These are phyloP conservation scores for Batrachochytrium dendrobatidis DNA, from an alignment of 371 early-diverging fungal genomes.

Conservation along the genomic window DNA sequence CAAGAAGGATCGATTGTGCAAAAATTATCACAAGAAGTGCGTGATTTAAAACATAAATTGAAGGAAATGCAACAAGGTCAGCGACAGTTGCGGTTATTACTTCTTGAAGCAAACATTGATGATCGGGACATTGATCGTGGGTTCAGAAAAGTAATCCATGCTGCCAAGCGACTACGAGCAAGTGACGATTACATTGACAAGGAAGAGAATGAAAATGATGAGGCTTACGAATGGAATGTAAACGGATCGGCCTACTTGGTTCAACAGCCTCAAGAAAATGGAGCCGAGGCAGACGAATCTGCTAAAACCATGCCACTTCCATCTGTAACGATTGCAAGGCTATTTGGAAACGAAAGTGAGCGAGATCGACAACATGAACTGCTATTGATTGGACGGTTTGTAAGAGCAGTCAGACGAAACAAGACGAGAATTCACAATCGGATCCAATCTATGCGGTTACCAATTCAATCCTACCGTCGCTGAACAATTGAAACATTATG, in stretches of 20 bases:
- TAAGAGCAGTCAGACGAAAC: background rate
- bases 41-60: background rate
- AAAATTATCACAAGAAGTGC: background rate
- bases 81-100: background rate
- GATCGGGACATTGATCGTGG: background rate
- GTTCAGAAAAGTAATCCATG: background rate
- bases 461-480: too few species aligned
- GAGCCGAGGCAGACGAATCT: too few species aligned
- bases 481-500: too few species aligned
- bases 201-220: too few species aligned
- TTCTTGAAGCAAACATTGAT: background rate
- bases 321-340: too few species aligned
- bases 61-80: background rate
- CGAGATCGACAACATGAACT: background rate
- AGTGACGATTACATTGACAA: background rate
- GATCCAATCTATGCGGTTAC: background rate
- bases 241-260: too few species aligned
- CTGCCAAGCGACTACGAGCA: background rate
- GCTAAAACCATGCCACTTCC: too few species aligned
- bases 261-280: too few species aligned
- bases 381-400: background rate
- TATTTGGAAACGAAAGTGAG: background rate
- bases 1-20: background rate
- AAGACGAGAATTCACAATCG: background rate
- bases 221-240: too few species aligned